Conservation (phyloP, 179 eudicot species). For the Carnegiea gigantea region DNA sequence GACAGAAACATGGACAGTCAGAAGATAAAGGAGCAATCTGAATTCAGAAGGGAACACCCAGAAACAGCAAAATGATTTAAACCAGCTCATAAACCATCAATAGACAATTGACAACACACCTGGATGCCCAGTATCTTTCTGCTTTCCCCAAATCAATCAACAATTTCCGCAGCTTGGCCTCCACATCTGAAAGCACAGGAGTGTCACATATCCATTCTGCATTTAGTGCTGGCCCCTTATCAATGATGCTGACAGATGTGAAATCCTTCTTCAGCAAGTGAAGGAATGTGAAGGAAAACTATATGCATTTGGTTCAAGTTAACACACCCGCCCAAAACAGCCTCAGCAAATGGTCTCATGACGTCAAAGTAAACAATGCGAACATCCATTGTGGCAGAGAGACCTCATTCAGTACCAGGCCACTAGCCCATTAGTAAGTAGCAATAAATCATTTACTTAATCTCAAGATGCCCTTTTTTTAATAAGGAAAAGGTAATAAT, state of each 20-base stretch:
- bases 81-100: background rate
- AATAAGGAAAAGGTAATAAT: too few species aligned
- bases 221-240: constrained; percentile 60
- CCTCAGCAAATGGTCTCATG: constrained; percentile 99
- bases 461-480: background rate
- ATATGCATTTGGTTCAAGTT: constrained; percentile 9
- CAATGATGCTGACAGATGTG: constrained; percentile 57
- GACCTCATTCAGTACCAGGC: constrained; percentile 53
- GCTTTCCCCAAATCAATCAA: constrained; percentile 73
- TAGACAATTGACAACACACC: constrained; percentile 40
- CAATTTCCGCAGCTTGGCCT: constrained; percentile 74
- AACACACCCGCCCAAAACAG: constrained; percentile 80
- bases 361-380: constrained; percentile 74
- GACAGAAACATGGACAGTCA: too few species aligned
- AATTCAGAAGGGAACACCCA: too few species aligned
- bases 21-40: too few species aligned
- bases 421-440: constrained; percentile 6
- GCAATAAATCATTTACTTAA: constrained; percentile 7
- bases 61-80: background rate
- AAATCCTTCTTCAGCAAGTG: constrained; percentile 22
- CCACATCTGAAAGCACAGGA: constrained; percentile 80
- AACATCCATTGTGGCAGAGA: constrained; percentile 82
- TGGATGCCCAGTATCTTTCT: constrained; percentile 90
- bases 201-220: constrained; percentile 70
- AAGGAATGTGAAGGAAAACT: constrained; percentile 7